A percentile compares a stretch with the other conserved stretches of the same genome.
These are phyloP conservation scores for Pleurotus tuoliensis DNA, from an alignment of 768 basidiomycete genomes.

Conservation along the genomic window DNA sequence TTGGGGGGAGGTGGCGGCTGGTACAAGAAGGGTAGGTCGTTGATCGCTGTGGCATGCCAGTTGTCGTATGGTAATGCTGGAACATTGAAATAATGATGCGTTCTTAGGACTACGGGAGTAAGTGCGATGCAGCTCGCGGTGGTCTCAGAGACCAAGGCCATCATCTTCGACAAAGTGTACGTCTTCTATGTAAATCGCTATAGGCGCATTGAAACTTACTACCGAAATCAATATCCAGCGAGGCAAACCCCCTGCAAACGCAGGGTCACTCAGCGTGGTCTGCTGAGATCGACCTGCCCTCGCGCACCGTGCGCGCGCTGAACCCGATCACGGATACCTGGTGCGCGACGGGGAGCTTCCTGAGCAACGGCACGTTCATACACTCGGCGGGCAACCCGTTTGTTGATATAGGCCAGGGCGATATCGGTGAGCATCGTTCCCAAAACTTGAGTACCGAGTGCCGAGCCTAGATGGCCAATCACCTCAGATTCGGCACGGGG, in stretches of 20 bases:
- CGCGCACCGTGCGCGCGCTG: slow-evolving; percentile 30
- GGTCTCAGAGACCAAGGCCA: slow-evolving; percentile 18
- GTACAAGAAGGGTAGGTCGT: too few relatives aligned
- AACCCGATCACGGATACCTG: slow-evolving; percentile 33
- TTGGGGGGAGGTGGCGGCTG: too few relatives aligned
- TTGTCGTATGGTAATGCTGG: too few relatives aligned
- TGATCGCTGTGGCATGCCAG: too few relatives aligned
- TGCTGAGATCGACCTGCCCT: slow-evolving; percentile 37
- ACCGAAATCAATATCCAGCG: not conserved
- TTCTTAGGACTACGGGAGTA: slow-evolving; percentile 18
- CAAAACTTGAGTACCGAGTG: too few relatives aligned
- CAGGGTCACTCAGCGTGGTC: slow-evolving; percentile 44
- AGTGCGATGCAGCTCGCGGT: slow-evolving; percentile 20
- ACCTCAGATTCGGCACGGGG: too few relatives aligned
- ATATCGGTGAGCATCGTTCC: not conserved
- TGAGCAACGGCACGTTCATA: slow-evolving; percentile 39
- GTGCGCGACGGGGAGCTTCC: slow-evolving; percentile 38
- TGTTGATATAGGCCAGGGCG: slow-evolving; percentile 10
- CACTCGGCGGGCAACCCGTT: slow-evolving; percentile 14
- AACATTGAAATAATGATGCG: not conserved
- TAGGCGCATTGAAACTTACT: not conserved
- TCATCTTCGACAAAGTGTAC: slow-evolving; percentile 22
- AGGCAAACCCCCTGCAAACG: slow-evolving; percentile 35
- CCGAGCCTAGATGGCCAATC: too few relatives aligned
- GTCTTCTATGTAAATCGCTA: not conserved